Conservation (phyloP, 768 basidiomycete genomes). For the Roridomyces roridus region DNA sequence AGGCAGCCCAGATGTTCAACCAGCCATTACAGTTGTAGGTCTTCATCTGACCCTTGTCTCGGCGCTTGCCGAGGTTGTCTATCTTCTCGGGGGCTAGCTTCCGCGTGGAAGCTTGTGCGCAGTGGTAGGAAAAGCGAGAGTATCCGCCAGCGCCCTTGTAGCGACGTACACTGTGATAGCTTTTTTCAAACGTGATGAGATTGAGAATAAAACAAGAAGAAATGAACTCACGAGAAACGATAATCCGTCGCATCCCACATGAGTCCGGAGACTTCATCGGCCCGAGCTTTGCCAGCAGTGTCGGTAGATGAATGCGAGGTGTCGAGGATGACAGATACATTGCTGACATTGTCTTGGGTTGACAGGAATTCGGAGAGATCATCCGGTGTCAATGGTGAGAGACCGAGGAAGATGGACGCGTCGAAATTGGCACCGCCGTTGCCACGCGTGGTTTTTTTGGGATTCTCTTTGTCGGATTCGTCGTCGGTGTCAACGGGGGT, state of each 20-base stretch:
- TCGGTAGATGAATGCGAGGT: background rate
- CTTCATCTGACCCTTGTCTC: slow-evolving; percentile 4
- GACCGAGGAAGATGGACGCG: background rate
- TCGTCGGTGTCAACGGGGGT: background rate
- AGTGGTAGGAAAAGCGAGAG: background rate
- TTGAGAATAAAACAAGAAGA: background rate
- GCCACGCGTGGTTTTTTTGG: background rate
- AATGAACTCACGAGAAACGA: background rate
- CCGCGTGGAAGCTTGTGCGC: background rate
- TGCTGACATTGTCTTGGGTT: background rate
- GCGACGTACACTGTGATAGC: background rate
- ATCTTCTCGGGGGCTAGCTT: background rate
- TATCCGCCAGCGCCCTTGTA: background rate
- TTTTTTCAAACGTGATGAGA: background rate
- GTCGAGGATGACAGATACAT: background rate
- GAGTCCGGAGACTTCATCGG: background rate
- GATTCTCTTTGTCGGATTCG: background rate
- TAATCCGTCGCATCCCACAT: slow-evolving; percentile 3
- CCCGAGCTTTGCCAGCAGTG: background rate
- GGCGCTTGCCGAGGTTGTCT: background rate
- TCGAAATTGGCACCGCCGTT: background rate
- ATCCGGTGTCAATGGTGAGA: background rate
- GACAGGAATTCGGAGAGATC: background rate
- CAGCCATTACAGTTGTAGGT: slow-evolving; percentile 6
- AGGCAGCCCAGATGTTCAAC: background rate